Percentiles rank a stretch among this genome's conserved stretches.
Conservation (phyloP, 441 rosid species). For the Omphalea diandra region DNA sequence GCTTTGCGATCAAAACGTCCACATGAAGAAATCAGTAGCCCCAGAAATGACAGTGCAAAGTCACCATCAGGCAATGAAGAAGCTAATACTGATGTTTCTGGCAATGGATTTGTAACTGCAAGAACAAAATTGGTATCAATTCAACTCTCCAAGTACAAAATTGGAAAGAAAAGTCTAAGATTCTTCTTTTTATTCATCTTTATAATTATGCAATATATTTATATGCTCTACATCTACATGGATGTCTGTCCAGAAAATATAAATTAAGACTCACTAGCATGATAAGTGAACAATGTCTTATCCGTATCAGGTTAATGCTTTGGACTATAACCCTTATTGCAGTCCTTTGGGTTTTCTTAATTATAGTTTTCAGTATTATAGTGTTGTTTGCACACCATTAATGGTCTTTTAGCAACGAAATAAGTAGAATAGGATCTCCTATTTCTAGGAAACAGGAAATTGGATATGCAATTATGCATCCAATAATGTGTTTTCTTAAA, state of each 20-base stretch:
- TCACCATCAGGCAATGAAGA: slow-evolving; percentile 48
- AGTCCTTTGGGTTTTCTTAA: neutral
- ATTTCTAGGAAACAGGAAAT: neutral
- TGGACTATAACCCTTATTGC: neutral
- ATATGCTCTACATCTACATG: neutral
- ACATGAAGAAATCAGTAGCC: slow-evolving; percentile 51
- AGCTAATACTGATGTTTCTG: slow-evolving; percentile 42
- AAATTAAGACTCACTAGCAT: neutral
- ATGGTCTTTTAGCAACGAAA: neutral
- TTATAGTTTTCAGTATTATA: neutral
- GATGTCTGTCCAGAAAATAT: slow-evolving; percentile 3
- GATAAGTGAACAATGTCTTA: neutral
- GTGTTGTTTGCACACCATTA: neutral
- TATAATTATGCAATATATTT: neutral
- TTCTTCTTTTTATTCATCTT: neutral
- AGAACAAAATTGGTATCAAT: slow-evolving; percentile 73
- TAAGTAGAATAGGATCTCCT: neutral
- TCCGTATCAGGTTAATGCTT: neutral
- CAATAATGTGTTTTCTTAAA: neutral
- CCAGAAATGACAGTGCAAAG: slow-evolving; percentile 32
- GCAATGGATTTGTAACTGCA: slow-evolving; percentile 84
- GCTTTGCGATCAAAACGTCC: slow-evolving; percentile 57
- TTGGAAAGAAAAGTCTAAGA: neutral
- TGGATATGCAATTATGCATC: neutral
- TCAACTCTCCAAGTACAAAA: slow-evolving; percentile 1